Evolutionary conservation across 495 filamentous ascomycete genomes (phyloP).

Genomic region (Talaromyces nanjingensis): DNA sequence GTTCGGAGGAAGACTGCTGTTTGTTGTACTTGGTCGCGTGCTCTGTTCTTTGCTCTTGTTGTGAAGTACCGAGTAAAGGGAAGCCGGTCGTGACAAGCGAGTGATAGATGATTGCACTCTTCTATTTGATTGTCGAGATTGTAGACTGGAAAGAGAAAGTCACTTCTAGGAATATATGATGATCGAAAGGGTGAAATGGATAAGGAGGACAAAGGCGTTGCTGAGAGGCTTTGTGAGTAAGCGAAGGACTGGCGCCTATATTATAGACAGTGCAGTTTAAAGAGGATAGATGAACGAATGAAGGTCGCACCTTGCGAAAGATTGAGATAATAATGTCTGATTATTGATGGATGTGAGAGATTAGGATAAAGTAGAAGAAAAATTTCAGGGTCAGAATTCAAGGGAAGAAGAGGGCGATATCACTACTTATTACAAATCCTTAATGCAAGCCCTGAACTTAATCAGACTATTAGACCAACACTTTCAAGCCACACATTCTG

Average conservation of each 20-base stretch:
- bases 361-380: neutral
- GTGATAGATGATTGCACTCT: neutral
- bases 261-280: neutral
- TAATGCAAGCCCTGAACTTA: neutral
- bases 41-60: neutral
- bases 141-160: neutral
- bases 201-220: neutral
- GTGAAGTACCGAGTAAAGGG: neutral
- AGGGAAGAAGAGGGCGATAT: neutral
- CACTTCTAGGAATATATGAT: neutral
- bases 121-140: neutral
- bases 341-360: neutral
- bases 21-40: neutral
- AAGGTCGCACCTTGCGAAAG: neutral
- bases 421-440: neutral
- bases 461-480: neutral
- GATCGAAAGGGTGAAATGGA: neutral
- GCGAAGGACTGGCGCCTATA: neutral
- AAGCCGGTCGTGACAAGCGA: neutral
- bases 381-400: neutral
- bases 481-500: neutral
- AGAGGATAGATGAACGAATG: neutral
- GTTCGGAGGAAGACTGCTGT: neutral
- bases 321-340: neutral
- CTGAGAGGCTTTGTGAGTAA: neutral